Percentiles rank a stretch among this genome's conserved stretches.
Evolutionary conservation across 2,329 filamentous ascomycete species (phyloP).

Genomic region (Penicillium hordei): DNA sequence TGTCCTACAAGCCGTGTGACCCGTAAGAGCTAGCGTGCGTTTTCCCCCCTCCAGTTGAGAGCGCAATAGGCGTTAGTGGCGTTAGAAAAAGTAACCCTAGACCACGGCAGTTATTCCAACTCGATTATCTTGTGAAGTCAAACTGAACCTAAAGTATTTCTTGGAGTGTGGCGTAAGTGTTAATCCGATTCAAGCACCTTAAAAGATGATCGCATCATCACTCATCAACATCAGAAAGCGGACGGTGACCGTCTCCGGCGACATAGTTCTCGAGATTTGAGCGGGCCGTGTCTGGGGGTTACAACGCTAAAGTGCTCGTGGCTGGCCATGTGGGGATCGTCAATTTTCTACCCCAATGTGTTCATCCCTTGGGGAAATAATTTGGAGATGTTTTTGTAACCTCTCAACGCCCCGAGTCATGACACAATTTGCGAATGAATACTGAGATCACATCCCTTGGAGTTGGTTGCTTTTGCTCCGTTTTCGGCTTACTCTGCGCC

Average conservation of each 20-base stretch:
- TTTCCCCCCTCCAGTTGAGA: neutral
- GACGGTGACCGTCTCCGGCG: constrained; percentile 5
- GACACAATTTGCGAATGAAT: neutral
- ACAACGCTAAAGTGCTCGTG: constrained; percentile 9
- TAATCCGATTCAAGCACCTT: neutral
- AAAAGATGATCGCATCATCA: constrained; percentile 1
- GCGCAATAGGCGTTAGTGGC: neutral
- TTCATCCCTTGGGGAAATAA: neutral
- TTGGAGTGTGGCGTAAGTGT: neutral
- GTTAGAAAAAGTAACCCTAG: neutral
- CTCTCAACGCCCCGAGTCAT: neutral
- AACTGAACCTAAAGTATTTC: neutral
- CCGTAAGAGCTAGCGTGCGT: neutral
- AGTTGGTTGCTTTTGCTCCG: neutral
- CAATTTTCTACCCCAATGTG: neutral
- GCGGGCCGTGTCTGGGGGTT: constrained; percentile 1
- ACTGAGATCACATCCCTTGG: neutral
- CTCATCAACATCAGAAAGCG: neutral
- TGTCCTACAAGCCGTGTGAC: neutral
- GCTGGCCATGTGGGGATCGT: constrained; percentile 18
- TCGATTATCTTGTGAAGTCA: neutral
- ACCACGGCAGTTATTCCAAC: neutral
- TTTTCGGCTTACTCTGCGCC: neutral
- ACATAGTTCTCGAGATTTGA: neutral
- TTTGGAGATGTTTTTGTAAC: neutral